Evolutionary conservation across 1,139 yeast species (phyloP), one percentile per base, ranked within the genome.

Genomic region (Yamadazyma mexicana): DNA sequence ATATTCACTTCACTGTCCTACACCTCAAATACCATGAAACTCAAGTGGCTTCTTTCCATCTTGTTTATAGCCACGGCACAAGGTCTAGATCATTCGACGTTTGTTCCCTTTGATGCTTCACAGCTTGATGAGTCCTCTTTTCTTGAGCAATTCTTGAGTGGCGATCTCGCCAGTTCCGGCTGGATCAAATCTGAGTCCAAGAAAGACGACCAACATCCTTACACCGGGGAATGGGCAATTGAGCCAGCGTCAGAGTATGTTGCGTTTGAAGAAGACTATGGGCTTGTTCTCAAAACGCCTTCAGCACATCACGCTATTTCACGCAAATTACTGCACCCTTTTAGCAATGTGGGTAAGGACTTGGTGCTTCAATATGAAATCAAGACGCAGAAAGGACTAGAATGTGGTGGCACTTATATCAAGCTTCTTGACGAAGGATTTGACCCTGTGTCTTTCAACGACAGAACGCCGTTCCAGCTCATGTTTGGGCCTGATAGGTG

Each of bases 401-500:
- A 71, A 31, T 89, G 98, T 64, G 95, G 95, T 36, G 97, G 97
- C 38, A 89, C 95, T 1, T 89, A 89, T 63, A 62, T 89, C 51
- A 89, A 89, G 65, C 68, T 89, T 36, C 66, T 89, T 40, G 70
- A 80, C 27, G 66, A 66, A 8, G 77, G 66, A 3, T 70, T 68
- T 40, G 54, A 47, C 12, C 16, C 45, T 69, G 52, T 36, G 1
- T 28, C 32, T 9, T 81, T 85, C 62, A 69, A 66, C 50, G 75
- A 77, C 45, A 78, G 73, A 17, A 74, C 95, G 5, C 86, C 91
- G 1, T 88, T 83, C 64, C 88, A 84, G 58, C 63, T 91, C 48
- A 85, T 89, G 94, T 91, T 91, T 69, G 98, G 97, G 18, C 98
- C 98, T 27, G 98, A 91, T 62, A 77, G 75, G 58, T 91, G 98